Base-by-base conservation (phyloP, 2,329 filamentous ascomycete genomes). In the Raffaelea ambrosiae region DNA sequence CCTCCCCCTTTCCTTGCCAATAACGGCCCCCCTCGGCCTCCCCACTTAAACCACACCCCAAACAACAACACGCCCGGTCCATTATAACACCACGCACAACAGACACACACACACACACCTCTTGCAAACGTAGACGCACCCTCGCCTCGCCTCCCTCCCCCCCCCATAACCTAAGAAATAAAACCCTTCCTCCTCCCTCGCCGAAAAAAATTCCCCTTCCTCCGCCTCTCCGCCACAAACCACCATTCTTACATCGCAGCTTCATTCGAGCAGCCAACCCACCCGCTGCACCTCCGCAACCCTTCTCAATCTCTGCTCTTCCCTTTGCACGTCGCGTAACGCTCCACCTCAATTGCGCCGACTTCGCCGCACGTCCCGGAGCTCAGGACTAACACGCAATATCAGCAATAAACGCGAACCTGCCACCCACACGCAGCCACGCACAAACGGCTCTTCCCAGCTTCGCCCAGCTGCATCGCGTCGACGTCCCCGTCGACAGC, bases 41-140 rank as follows among this genome's bases (percentile, higher is more conserved):
- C 49, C 51, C 51, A 50, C 51, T 51, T 47, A 50, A 51, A 42
- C 51, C 51, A 54, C 53, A 43, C 38, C 39, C 45, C 39, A 26
- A 33, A 44, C 26, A 19, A 22, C 48, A 48, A 42, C 44, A 46
- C 48, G 35, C 43, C 45, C 42, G 40, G 41, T 39, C 42, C 51
- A 44, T 48, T 46, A 46, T 43, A 40, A 48, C 45, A 22, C 47
- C 46, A 43, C 40, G 31, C 35, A 38, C n/a, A n/a, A n/a, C n/a
- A n/a, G n/a, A n/a, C n/a, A n/a, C n/a, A n/a, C n/a, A n/a, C n/a
- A n/a, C n/a, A n/a, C 21, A 33, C 40, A 40, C 40, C n/a, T 21
- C 33, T 13, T 29, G 26, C 26, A 29, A 29, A 29, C 26, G 26
- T 29, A 29, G 26, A 29, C 26, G 7, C 33, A 38, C 46, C 14